Conservation (phyloP, 2,329 filamentous ascomycete genomes). For the Pleomassaria siparia region DNA sequence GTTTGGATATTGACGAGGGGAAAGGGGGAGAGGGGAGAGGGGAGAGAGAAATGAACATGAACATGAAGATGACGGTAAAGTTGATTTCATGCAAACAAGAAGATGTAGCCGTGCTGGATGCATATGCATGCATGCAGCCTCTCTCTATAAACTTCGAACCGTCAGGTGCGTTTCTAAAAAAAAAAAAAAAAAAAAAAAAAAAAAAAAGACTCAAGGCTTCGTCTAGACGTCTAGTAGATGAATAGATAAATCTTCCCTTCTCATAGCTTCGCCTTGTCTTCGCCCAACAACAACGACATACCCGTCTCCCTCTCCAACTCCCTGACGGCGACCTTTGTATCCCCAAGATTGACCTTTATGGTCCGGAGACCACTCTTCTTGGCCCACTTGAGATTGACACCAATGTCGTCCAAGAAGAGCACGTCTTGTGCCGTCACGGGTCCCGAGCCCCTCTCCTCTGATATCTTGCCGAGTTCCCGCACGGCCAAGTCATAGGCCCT, state of each 20-base stretch:
- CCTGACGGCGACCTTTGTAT: slow-evolving; percentile 76
- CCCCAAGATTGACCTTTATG: slow-evolving; percentile 80
- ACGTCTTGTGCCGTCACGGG: slow-evolving; percentile 67
- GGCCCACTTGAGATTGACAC: slow-evolving; percentile 83
- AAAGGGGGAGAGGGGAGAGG: too few species aligned
- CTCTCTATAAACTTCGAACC: too few species aligned
- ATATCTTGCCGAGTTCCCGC: slow-evolving; percentile 64
- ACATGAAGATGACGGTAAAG: too few species aligned
- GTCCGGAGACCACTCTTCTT: slow-evolving; percentile 75
- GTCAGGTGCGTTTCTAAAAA: too few species aligned
- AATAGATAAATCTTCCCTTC: background rate
- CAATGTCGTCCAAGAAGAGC: slow-evolving; percentile 91
- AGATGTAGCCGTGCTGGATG: too few species aligned
- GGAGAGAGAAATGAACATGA: too few species aligned
- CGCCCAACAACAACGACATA: slow-evolving; percentile 56
- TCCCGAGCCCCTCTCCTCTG: slow-evolving; percentile 55
- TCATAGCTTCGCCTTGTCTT: slow-evolving; percentile 6
- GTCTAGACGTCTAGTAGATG: too few species aligned
- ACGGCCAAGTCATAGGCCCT: slow-evolving; percentile 78
- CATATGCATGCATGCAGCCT: too few species aligned
- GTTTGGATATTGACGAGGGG: too few species aligned
- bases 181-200: too few species aligned
- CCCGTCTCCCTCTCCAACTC: slow-evolving; percentile 77
- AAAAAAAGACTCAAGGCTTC: too few species aligned
- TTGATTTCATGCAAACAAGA: too few species aligned